Conservation (phyloP, 345 rosid species). For the Brassica incana region DNA sequence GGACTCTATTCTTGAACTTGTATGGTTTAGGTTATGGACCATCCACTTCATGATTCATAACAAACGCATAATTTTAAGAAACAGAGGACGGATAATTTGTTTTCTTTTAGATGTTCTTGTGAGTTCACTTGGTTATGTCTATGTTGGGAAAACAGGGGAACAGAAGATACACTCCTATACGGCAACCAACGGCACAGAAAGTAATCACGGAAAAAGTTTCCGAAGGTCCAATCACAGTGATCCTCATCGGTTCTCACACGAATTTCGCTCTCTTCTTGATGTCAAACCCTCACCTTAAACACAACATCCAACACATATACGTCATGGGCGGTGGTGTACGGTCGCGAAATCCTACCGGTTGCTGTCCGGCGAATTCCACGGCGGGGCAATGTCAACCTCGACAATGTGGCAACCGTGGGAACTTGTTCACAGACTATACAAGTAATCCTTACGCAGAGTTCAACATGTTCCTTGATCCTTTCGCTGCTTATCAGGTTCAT, state of each 20-base stretch:
- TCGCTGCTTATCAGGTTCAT: constrained; percentile 81
- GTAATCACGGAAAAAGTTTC: constrained; percentile 68
- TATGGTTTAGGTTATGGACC: too few species aligned
- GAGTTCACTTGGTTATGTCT: not conserved
- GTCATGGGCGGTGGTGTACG: constrained; percentile 92
- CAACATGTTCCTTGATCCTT: constrained; percentile 83
- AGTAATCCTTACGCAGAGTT: constrained; percentile 90
- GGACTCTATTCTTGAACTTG: too few species aligned
- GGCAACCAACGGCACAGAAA: constrained; percentile 75
- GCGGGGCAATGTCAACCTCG: constrained; percentile 49
- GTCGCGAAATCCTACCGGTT: constrained; percentile 60
- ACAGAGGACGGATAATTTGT: not conserved
- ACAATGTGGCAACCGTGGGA: constrained; percentile 72
- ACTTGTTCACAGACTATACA: constrained; percentile 64
- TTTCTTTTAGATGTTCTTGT: not conserved
- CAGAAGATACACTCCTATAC: constrained; percentile 73
- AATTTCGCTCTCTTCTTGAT: constrained; percentile 75
- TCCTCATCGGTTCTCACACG: constrained; percentile 71
- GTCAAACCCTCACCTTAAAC: constrained; percentile 73
- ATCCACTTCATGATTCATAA: too few species aligned
- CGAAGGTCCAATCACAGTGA: constrained; percentile 62
- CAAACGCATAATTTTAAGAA: not conserved
- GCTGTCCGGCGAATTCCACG: constrained; percentile 57
- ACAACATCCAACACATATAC: constrained; percentile 70
- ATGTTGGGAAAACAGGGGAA: constrained; percentile 55